Percentiles rank a stretch among this genome's conserved stretches.
Conservation (phyloP, 148 eudicot species). For the Persicaria maculosa region DNA sequence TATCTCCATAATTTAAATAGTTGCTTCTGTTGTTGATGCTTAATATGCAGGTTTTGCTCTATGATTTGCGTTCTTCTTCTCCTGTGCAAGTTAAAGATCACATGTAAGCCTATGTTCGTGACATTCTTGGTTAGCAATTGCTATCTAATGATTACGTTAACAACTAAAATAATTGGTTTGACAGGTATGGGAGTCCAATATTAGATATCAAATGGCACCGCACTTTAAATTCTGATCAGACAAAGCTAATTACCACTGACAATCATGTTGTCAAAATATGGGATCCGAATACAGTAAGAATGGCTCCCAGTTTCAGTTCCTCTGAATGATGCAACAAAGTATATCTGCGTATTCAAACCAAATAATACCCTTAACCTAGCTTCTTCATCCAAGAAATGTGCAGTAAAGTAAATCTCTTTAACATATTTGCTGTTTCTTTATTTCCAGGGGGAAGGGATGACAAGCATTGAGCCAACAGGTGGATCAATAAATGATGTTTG, state of each 20-base stretch:
- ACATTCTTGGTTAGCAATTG: neutral
- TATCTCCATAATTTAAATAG: neutral
- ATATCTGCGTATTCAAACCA: too few species aligned
- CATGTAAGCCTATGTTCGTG: constrained; percentile 48
- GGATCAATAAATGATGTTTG: constrained; percentile 85
- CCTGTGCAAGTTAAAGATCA: constrained; percentile 52
- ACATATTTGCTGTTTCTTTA: neutral
- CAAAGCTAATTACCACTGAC: constrained; percentile 72
- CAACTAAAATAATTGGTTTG: neutral
- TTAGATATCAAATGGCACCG: constrained; percentile 85
- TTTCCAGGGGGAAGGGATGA: constrained; percentile 89
- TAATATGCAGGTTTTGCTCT: constrained; percentile 62
- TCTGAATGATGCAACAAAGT: too few species aligned
- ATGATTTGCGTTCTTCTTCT: constrained; percentile 70
- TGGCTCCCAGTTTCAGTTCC: neutral
- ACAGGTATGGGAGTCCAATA: constrained; percentile 89
- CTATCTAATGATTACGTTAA: neutral
- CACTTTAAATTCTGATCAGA: constrained; percentile 56
- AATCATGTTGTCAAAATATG: constrained; percentile 78
- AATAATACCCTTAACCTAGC: neutral
- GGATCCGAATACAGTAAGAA: constrained; percentile 90
- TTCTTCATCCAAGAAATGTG: neutral
- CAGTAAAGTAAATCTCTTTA: neutral
- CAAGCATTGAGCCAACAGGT: constrained; percentile 88
- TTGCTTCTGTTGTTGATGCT: constrained; percentile 14